Evolutionary conservation across 2,329 filamentous ascomycete genomes (phyloP), one percentile per base, ranked within the genome.

Genomic region (Penicillium sp.): DNA sequence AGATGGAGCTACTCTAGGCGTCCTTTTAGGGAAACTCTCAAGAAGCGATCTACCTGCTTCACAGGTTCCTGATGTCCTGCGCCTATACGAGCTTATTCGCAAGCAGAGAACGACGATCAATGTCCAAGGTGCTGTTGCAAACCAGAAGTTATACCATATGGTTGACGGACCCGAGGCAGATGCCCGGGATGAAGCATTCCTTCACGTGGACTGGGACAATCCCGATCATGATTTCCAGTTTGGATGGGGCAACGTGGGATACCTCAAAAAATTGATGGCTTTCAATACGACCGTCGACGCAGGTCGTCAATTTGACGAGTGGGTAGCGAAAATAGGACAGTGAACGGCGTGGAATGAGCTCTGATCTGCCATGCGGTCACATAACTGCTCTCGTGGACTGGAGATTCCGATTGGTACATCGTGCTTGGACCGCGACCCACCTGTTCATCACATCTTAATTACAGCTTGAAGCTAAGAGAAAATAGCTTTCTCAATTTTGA

Each of bases 351-450:
- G 35, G 35, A 39, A 39, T 39, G 13, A 33, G 31, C 14, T 33
- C 6, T 33, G 35, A 39, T 39, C 35, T 19, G 35, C n/a, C 35
- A 10, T 39, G n/a, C n/a, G 29, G 10, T 13, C 31, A 33, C 31
- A 33, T 33, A 16, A 31, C 31, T 33, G 31, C 16, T 33, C 31
- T 33, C 31, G 29, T 11, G 27, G 10, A 31, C 29, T 31, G 4
- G 26, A 27, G 13, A 35, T 42, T 46, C 52, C 44, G 52, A 54
- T 54, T 54, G 52, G 52, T 23, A 26, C 19, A 53, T 39, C 44
- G 53, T 54, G 44, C 27, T 55, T 50, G 46, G 47, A 29, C 39
- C 37, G n/a, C 23, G 54, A 52, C 54, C 54, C 54, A 56, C 54
- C 54, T 11, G 54, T 56, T 56, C 54, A 47, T 55, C 26, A 10